Base-by-base conservation (phyloP, 2,329 filamentous ascomycete species). In the Arthrobotrys musiformis region DNA sequence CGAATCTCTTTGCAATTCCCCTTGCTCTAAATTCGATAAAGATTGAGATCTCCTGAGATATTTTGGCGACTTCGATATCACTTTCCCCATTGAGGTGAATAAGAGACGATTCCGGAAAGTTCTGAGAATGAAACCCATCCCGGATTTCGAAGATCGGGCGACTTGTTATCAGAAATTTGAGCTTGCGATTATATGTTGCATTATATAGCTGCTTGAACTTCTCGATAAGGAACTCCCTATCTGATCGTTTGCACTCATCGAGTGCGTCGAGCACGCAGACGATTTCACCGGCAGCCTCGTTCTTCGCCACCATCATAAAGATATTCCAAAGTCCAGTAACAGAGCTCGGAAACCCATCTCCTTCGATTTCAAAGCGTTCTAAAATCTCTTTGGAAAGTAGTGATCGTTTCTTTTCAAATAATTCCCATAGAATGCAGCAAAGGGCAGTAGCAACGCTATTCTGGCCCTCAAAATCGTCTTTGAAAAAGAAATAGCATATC, bases 401-500 rank as follows among this genome's bases (percentile, higher is more conserved):
- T 85, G 79, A 61, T 3, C 30, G 28, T 24, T 58, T 58, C 8
- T 11, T 15, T 2, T 19, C 5, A 40, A 58, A 58, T 1, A 58
- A 2, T 22, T 58, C 30, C 4, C 22, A 58, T 22, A 58, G n/a
- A 24, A 58, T 58, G 11, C 54, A 58, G 8, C 54, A 37, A 4
- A 58, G 22, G 7, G 54, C 54, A 15, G 30, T 40, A 1, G 17
- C 33, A 58, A 17, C 30, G 4, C 54, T 58, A 7, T 19, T 17
- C 13, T 50, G 46, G 3, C 46, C 46, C 46, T 50, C 22, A 9
- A 50, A 50, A 5, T 82, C 81, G 17, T 85, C 84, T 37, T 85
- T 85, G 81, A 85, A 86, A 78, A 86, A 86, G 80, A 85, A 86
- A 60, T 85, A 86, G 54, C 83, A 84, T 4, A 79, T 80, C 0